Evolutionary conservation across 164 flowering plant genomes (phyloP).

Genomic region (Magnolia sinica): DNA sequence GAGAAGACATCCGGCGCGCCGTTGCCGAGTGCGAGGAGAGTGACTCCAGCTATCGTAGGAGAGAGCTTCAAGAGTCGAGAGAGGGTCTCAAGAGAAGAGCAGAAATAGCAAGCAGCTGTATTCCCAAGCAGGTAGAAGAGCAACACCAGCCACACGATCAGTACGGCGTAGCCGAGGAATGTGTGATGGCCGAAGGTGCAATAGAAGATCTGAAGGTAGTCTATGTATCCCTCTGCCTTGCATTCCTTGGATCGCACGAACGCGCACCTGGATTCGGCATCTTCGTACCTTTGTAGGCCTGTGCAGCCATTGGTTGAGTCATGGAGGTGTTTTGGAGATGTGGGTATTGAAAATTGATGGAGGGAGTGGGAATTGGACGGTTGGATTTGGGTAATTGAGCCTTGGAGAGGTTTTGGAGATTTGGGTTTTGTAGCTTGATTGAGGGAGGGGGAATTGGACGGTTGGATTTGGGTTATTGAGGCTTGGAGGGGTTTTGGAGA

Average conservation of each 20-base stretch:
- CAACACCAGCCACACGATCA: constrained; percentile 25
- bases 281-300: constrained; percentile 28
- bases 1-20: constrained; percentile 87
- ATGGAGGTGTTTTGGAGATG: background rate
- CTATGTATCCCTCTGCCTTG: constrained; percentile 47
- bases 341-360: background rate
- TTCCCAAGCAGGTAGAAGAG: constrained; percentile 70
- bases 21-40: constrained; percentile 80
- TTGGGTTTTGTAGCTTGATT: background rate
- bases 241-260: constrained; percentile 43
- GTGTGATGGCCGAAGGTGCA: background rate
- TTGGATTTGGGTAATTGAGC: background rate
- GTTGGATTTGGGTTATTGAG: background rate
- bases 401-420: background rate
- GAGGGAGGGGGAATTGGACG: background rate
- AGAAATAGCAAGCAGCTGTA: constrained; percentile 74
- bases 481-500: background rate
- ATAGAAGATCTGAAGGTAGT: constrained; percentile 34
- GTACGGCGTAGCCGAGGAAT: background rate
- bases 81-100: constrained; percentile 60
- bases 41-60: constrained; percentile 74
- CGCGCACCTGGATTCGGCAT: constrained; percentile 34
- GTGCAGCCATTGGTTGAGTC: constrained; percentile 21
- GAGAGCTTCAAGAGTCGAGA: constrained; percentile 50
- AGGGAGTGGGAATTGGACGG: background rate